Evolutionary conservation across 163 green algal species (phyloP).

Genomic region (Botryococcus braunii): DNA sequence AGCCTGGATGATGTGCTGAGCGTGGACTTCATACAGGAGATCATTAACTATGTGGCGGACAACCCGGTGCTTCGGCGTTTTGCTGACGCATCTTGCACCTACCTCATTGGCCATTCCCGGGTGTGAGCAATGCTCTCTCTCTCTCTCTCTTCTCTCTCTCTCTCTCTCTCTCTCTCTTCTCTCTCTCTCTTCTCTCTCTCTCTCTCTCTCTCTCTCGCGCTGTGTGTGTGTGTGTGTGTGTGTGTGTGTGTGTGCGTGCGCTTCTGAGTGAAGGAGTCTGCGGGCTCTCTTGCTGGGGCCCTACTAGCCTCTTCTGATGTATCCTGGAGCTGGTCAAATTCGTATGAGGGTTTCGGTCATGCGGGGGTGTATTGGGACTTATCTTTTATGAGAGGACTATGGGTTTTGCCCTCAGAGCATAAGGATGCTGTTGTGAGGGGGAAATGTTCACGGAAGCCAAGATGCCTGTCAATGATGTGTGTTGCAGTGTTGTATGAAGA

Average conservation of each 20-base stretch:
- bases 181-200: not conserved
- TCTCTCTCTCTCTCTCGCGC: not conserved
- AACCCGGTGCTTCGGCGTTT: conserved; percentile 48
- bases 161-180: not conserved
- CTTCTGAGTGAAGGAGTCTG: not conserved
- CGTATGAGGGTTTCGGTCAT: too few species aligned
- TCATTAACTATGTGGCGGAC: conserved; percentile 50
- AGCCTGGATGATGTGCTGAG: conserved; percentile 28
- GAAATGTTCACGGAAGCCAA: too few species aligned
- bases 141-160: not conserved
- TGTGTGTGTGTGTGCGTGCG: not conserved
- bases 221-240: not conserved
- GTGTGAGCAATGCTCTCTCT: not conserved
- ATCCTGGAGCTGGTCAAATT: too few species aligned
- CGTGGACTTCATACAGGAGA: conserved; percentile 40
- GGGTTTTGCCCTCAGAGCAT: too few species aligned
- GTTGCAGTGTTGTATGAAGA: too few species aligned
- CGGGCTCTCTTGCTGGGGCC: not conserved
- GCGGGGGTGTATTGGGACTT: too few species aligned
- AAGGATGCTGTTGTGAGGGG: too few species aligned
- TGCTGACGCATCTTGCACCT: conserved; percentile 40
- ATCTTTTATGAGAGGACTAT: too few species aligned
- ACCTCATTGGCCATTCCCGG: conserved; percentile 55
- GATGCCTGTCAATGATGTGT: too few species aligned
- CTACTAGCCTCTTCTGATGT: too few species aligned